Evolutionary conservation across 2,329 filamentous ascomycete genomes (phyloP), one percentile per base, ranked within the genome.

Genomic region (Trichophyton mentagrophytes): DNA sequence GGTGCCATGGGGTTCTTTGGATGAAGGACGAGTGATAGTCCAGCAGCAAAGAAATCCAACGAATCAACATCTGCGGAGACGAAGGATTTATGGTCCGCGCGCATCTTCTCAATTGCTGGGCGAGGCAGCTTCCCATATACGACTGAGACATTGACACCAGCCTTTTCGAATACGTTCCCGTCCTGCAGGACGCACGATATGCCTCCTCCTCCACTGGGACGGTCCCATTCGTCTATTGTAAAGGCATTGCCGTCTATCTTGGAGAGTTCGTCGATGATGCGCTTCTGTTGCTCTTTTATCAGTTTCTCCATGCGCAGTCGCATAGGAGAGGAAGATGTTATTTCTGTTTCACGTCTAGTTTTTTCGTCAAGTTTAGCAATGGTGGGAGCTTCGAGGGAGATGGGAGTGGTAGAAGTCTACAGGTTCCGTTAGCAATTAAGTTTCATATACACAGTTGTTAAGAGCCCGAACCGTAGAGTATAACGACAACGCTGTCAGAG

Each of bases 121-220:
- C 89, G 87, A 38, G 91, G 91, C 1, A 99, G 81, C 56, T 86
- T 88, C 63, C 93, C 93, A 71, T 99, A 97, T 57, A 99, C 93
- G 64, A 97, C 85, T 61, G 89, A 95, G 69, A 92, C 91, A 70
- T 95, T 96, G 62, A 97, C 90, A 33, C 93, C 93, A 51, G 89
- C 93, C 77, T 99, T 99, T 74, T 99, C 93, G 69, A 99, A 99
- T 58, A 96, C 90, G 64, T 95, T 92, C 66, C 93, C 91, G 66
- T 96, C 90, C 74, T 99, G 93, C 17, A 99, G 79, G 44, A 99
- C 91, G 74, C 91, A 96, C 15, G 90, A 95, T 67, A 92, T 91
- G 65, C 93, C 93, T 61, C 93, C 93, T 47, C 93, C 93, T 60
- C 93, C 93, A 70, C 90, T 86, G 61, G 88, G 86, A 58, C 93